A percentile compares a stretch with the other conserved stretches of the same genome.
Conservation (phyloP, 257 asterid genomes). For the Schizonepeta tenuifolia region DNA sequence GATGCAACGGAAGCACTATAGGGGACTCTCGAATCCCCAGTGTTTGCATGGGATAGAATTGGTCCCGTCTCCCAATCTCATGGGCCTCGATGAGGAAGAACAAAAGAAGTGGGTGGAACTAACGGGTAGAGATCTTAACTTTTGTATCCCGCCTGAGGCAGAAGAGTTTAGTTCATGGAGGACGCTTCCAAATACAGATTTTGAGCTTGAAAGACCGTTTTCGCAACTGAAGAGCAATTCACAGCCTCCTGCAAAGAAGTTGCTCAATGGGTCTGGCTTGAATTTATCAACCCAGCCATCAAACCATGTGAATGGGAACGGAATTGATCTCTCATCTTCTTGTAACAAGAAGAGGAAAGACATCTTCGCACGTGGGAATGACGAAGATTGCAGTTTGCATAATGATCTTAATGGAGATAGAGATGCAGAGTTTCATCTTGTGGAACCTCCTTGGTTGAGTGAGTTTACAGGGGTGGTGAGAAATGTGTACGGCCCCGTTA, state of each 20-base stretch:
- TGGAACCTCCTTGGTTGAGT: conserved; percentile 50
- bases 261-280: conserved; percentile 55
- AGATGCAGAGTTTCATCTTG: conserved; percentile 40
- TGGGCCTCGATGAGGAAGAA: conserved; percentile 50
- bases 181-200: conserved; percentile 55
- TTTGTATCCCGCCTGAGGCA: conserved; percentile 58
- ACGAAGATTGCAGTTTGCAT: conserved; percentile 41
- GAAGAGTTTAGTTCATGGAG: conserved; percentile 60
- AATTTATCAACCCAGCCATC: conserved; percentile 45
- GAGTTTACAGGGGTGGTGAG: conserved; percentile 61
- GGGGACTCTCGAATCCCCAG: conserved; percentile 64
- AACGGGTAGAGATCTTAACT: conserved; percentile 56
- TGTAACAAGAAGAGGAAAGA: conserved; percentile 57
- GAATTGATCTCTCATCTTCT: conserved; percentile 45
- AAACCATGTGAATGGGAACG: conserved; percentile 48
- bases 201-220: conserved; percentile 55
- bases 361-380: conserved; percentile 38
- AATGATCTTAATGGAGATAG: conserved; percentile 32
- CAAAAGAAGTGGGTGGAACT: conserved; percentile 60
- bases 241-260: conserved; percentile 41
- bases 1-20: conserved; percentile 59
- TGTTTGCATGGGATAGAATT: conserved; percentile 60
- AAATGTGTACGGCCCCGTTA: conserved; percentile 52
- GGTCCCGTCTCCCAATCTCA: conserved; percentile 49
- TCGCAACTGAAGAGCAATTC: conserved; percentile 33